Base-by-base conservation (phyloP, 1,139 yeast species). In the Debaryomyces sp. region DNA sequence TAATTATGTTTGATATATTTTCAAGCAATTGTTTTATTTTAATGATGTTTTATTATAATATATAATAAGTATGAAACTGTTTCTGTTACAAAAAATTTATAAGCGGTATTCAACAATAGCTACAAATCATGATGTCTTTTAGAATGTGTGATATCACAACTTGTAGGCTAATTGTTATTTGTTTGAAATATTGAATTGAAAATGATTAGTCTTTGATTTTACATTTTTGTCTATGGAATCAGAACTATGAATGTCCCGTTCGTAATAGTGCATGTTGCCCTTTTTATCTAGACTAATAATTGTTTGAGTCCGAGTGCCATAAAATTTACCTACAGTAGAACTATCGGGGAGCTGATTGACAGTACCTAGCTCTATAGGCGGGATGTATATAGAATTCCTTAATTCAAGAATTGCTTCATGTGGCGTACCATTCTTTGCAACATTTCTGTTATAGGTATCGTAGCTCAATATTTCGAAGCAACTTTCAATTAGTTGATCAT, bases 261-360 rank as follows among this genome's bases (percentile, higher is more conserved):
- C 81, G 48, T 66, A 70, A 55, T 76, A 76, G 48, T 71, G 66
- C 41, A 77, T 56, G 15, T 53, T 50, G 2, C 87, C 86, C 5
- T 64, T 49, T 34, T 73, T 75, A 56, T 78, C 80, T 9, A 89
- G 75, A 18, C 90, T 61, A 5, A 92, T 75, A 1, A 91, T 80
- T 0, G 96, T 90, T 61, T 91, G 97, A 0, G 97, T 89, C 47
- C 98, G 71, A 0, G 99, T 94, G 0, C 97, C 98, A 59, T 92
- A 94, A 58, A 75, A 82, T 24, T 70, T 66, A 0, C 89, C 88
- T 23, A 62, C 55, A 2, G 65, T 60, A 5, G 40, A 26, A 34
- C 47, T 47, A n/a, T 26, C 58, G 32, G 45, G 44, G 10, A 49
- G 50, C 37, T 54, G 47, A 18, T 50, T 55, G 2, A 39, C 15